Evolutionary conservation across 164 flowering plant species (phyloP).

Genomic region (Aristolochia contorta): DNA sequence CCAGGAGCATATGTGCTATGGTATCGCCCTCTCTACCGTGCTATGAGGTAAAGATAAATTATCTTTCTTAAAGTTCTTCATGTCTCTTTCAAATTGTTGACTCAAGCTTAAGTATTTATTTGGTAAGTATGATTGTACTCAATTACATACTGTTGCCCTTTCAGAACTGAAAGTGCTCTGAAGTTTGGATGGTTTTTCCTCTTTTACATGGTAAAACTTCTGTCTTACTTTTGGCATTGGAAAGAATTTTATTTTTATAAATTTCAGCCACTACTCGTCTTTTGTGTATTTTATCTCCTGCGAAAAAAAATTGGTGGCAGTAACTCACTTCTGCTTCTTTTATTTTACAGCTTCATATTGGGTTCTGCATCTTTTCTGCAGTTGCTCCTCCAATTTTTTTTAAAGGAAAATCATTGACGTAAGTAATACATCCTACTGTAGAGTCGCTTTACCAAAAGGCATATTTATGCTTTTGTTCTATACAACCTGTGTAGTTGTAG

Average conservation of each 20-base stretch:
- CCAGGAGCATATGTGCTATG: constrained; percentile 94
- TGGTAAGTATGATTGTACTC: neutral
- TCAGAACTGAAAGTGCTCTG: constrained; percentile 91
- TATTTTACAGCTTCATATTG: constrained; percentile 65
- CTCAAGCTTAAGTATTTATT: too few species aligned
- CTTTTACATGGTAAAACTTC: constrained; percentile 40
- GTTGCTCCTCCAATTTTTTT: constrained; percentile 91
- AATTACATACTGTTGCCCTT: constrained; percentile 1
- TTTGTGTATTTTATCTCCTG: neutral
- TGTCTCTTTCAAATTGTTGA: too few species aligned
- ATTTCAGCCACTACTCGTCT: neutral
- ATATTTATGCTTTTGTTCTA: neutral
- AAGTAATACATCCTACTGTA: constrained; percentile 14
- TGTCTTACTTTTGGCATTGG: neutral
- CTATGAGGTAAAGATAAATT: constrained; percentile 57
- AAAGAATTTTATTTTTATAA: neutral
- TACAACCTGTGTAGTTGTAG: neutral
- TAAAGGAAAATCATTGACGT: constrained; percentile 88
- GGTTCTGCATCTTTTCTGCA: constrained; percentile 69
- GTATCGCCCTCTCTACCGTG: constrained; percentile 98
- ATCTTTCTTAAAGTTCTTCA: neutral
- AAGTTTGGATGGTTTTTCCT: constrained; percentile 88
- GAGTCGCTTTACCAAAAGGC: neutral
- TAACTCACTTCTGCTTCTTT: neutral
- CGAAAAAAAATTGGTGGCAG: too few species aligned